Conservation (phyloP, 208 protist genomes). For the Wallacemonas sp. region DNA sequence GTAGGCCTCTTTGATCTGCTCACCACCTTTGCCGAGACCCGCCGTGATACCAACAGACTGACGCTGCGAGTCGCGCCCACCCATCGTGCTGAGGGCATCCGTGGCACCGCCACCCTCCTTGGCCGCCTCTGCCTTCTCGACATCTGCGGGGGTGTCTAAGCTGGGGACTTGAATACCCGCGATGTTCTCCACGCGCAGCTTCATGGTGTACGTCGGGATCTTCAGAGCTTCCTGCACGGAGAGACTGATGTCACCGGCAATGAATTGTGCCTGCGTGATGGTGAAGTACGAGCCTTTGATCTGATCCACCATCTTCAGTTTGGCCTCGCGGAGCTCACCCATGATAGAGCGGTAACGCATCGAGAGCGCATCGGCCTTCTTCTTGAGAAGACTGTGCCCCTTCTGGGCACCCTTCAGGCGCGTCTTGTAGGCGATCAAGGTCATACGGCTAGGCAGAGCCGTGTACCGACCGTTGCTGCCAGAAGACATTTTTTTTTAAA, state of each 20-base stretch:
- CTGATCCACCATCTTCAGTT: conserved; percentile 84
- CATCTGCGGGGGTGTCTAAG: conserved; percentile 76
- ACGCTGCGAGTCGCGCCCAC: not conserved
- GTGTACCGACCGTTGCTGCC: conserved; percentile 75
- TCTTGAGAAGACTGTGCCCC: conserved; percentile 99
- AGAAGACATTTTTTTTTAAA: conserved; percentile 59
- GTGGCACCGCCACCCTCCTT: not conserved
- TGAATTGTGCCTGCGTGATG: conserved; percentile 96
- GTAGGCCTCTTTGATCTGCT: conserved; percentile 93
- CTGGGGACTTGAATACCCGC: conserved; percentile 97
- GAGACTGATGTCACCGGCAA: conserved; percentile 96
- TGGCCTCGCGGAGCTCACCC: conserved; percentile 92
- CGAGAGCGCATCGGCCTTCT: conserved; percentile 99
- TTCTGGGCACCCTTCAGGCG: conserved; percentile 97
- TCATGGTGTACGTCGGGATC: conserved; percentile 85
- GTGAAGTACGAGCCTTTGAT: conserved; percentile 94
- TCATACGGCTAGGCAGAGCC: conserved; percentile 92
- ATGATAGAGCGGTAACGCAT: conserved; percentile 96
- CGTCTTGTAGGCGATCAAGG: conserved; percentile 92
- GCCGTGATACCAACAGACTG: conserved; percentile 48
- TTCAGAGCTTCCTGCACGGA: conserved; percentile 94
- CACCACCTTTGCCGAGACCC: conserved; percentile 96
- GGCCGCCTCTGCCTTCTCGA: conserved; percentile 15
- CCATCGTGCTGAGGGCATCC: conserved; percentile 4
- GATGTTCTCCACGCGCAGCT: conserved; percentile 96